Base-by-base conservation (phyloP, 192 early-diverging fungal genomes). In the Backusella psychrophila region DNA sequence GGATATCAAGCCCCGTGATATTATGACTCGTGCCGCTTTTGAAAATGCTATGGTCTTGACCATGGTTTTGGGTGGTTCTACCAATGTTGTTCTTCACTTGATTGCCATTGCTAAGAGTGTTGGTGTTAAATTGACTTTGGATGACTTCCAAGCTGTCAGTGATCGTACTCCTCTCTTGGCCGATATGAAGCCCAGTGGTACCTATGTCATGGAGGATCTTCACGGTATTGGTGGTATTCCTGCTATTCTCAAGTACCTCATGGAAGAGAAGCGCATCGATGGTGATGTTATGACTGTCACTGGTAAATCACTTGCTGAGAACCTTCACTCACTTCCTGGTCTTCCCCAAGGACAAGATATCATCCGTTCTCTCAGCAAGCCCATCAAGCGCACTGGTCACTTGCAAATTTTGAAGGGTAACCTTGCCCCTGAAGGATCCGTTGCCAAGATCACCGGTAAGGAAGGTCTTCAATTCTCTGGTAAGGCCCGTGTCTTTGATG, bases 401-500 rank as follows among this genome's bases (percentile, higher is more conserved):
- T 89, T 99, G 79, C 96, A 96, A 84, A 98, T 97, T 68, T 84
- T 99, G 78, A 86, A 89, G 67, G 98, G 98, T 75, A 97, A 96
- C 80, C 88, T 99, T 21, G 96, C 98, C 36, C 97, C 98, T 44
- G 92, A 95, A 74, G 97, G 96, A 11, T 93, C 93, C 8, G 98
- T 99, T 44, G 98, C 98, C 68, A 99, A 99, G 88, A 99, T 99
- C 86, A 99, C 98, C 12, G 98, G 98, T 69, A 99, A 99, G 86
- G 96, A 99, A 88, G 98, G 98, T 23, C 88, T 98, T 12, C 59
- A 78, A 65, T 99, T 99, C 79, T 81, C 84, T 46, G 98, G 98
- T 23, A 87, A 89, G 7, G 98, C 98, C 66, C 91, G 91, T 72
- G 95, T 97, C 33, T 99, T 91, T 79, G 95, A 99, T 69, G 90